Base-by-base conservation (phyloP, 1,284 basidiomycete genomes). In the Ganoderma lingzhi region DNA sequence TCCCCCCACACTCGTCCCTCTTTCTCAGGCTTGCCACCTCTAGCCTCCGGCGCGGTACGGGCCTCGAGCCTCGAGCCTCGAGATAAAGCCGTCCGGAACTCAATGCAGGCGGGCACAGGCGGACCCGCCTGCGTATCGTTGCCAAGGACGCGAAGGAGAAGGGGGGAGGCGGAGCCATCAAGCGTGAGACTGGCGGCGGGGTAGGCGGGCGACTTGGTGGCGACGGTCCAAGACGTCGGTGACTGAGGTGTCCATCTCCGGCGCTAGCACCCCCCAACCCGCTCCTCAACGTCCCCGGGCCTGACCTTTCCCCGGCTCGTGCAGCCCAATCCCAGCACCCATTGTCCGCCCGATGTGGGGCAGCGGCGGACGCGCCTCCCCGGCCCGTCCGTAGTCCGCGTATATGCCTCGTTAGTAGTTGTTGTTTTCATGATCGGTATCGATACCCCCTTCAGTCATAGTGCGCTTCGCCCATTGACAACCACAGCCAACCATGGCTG, bases 11-110 rank as follows among this genome's bases (percentile, higher is more conserved):
- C 44, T 30, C 35, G 45, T 45, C 23, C 35, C 64, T 8, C 41
- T 59, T 58, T 45, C 64, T 59, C 64, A 35, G 51, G 30, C 55
- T 39, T 58, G 63, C 37, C 39, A 39, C 3, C 51, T 53, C 32
- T 37, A 30, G 53, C 30, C 62, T 53, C 62, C 51, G 6, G 44
- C 44, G 19, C 19, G n/a, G 45, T 45, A 30, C 42, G 61, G 15
- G 23, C 23, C 23, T 23, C 23, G 61, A 28, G 23, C 23, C 23
- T 23, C 23, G 61, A 28, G 42, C 2, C 28, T 14, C 30, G 30
- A 32, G 15, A 55, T 55, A 55, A 15, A 17, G 10, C 30, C 30
- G 15, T 35, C 53, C 53, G 53, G 32, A 56, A 32, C 53, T 56
- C 30, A 56, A 35, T 56, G 30, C 30, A 6, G 17, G 53, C 14